Evolutionary conservation across 129 eudicot species (phyloP), one percentile per base, ranked within the genome.

Genomic region (Ambrosia artemisiifolia): DNA sequence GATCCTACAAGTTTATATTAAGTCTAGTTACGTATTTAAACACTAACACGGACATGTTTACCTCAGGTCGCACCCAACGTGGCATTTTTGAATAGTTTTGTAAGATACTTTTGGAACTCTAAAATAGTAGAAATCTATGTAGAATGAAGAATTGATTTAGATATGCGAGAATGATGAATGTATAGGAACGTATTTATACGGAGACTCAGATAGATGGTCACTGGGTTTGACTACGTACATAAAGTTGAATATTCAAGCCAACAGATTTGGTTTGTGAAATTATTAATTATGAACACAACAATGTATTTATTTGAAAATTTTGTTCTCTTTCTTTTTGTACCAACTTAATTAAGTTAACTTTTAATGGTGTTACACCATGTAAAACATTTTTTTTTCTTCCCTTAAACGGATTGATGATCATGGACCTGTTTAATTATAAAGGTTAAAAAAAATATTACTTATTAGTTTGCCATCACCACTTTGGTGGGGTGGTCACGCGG

Each of bases 51-150:
- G 19, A 18, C 62, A 42, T 63, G 28, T 16, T 73, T 83, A 93
- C 98, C 96, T 93, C 98, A 1, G 98, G 98, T 74, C 68, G 87
- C 40, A 89, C 77, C 98, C 98, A 92, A 63, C 92, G 95, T 20
- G 85, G 88, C 98, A 92, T 87, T 55, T 71, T 77, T 40, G 11
- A 67, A 14, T 14, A 70, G 3, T 53, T 34, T 47, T 51, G 13
- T 24, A 24, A 24, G 24, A 33, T 49, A 16, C 32, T 43, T 33
- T 63, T 78, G 2, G 24, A 35, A 51, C 40, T 40, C 49, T 13
- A 7, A 44, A 50, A 49, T 24, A 2, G 51, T 3, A 24, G 34
- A 60, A 77, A 48, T 13, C 10, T 36, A 1, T 36, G 36, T 38
- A n/a, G 54, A 66, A 5, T 6, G 9, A 40, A 40, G 44, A 44